These are phyloP conservation scores for Candolleomyces aberdarensis DNA, from an alignment of 768 basidiomycete species.

Conservation along the genomic window DNA sequence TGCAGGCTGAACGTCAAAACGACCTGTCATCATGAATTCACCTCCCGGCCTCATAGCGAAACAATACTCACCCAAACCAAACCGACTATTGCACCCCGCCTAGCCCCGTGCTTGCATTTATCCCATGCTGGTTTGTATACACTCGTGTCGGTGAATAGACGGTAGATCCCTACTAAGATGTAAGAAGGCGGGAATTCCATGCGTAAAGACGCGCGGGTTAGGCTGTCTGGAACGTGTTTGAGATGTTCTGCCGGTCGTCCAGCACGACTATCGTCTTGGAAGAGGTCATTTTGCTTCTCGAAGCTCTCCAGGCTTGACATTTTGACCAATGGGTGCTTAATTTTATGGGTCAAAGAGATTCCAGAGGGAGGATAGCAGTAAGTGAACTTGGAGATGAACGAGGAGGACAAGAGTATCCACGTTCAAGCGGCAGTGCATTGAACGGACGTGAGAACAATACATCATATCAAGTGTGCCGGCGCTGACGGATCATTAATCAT, in stretches of 20 bases:
- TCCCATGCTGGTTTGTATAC: constrained; percentile 78
- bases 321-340: neutral
- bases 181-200: constrained; percentile 82
- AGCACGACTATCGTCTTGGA: neutral
- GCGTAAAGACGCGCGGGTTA: constrained; percentile 54
- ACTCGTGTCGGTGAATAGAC: constrained; percentile 69
- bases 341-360: no score
- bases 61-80: constrained; percentile 56
- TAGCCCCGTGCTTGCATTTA: constrained; percentile 77
- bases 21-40: constrained; percentile 36
- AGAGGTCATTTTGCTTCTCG: neutral
- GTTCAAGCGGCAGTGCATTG: no score
- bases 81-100: constrained; percentile 68
- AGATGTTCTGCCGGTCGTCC: neutral
- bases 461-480: no score
- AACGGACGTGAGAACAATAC: no score
- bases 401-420: no score
- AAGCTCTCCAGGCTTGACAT: neutral
- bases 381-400: no score
- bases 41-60: neutral
- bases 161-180: constrained; percentile 79
- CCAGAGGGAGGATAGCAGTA: no score
- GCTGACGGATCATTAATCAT: no score
- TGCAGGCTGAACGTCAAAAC: constrained; percentile 72
- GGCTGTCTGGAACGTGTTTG: constrained; percentile 39